Percentiles rank a stretch among this genome's conserved stretches.
phyloP scores from a whole-genome alignment of 208 protist species.

The Trypanosomatidae sp. region DNA sequence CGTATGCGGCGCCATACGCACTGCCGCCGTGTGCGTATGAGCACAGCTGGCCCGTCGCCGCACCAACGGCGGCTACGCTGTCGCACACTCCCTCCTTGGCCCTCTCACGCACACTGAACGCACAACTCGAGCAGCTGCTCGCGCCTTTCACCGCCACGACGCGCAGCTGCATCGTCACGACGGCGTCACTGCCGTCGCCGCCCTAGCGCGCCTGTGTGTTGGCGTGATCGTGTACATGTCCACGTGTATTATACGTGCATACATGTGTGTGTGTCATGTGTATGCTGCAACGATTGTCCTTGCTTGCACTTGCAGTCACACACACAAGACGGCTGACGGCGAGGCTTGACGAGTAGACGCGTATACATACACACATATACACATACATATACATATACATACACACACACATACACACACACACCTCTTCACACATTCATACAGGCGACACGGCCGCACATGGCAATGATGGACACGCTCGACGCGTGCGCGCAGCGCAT shows the following conservation, averaged over 20 bases:
- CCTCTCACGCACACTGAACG: constrained; percentile 35
- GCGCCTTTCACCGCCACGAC: constrained; percentile 49
- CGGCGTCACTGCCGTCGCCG: too few relatives aligned
- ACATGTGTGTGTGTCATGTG: too few relatives aligned
- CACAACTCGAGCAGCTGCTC: constrained; percentile 34
- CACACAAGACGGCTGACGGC: too few relatives aligned
- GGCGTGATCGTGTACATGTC: too few relatives aligned
- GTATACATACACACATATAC: background rate
- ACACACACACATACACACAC: background rate
- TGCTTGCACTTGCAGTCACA: too few relatives aligned
- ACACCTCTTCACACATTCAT: too few relatives aligned
- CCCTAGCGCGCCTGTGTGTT: too few relatives aligned
- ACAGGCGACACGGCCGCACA: too few relatives aligned
- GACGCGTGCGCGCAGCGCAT: constrained; percentile 50
- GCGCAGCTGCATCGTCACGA: constrained; percentile 46
- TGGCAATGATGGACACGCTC: constrained; percentile 44
- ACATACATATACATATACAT: background rate
- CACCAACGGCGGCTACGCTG: constrained; percentile 10
- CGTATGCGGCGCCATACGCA: too few relatives aligned
- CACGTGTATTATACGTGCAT: too few relatives aligned
- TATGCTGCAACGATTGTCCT: too few relatives aligned
- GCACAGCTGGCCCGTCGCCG: constrained; percentile 18
- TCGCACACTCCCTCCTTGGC: constrained; percentile 33
- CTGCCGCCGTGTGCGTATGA: constrained; percentile 10
- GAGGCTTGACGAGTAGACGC: constrained; percentile 1